phyloP scores from a whole-genome alignment of 495 filamentous ascomycete species.

The Aspergillus diversus region DNA sequence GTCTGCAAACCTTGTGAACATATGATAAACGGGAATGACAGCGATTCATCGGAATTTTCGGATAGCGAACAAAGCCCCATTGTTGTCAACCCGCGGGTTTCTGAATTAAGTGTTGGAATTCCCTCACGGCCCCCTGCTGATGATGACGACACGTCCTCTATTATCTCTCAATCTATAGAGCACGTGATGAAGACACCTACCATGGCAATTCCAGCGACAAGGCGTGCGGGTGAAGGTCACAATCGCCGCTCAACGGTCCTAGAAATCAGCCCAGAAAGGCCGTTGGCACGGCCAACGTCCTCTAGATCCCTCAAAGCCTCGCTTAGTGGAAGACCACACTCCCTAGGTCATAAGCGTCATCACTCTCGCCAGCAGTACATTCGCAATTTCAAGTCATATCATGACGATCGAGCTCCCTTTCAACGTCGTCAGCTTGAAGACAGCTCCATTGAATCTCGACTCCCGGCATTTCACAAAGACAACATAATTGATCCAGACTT shows the following conservation, averaged over 20 bases:
- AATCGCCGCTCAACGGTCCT: conserved; percentile 87
- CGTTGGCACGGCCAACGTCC: conserved; percentile 81
- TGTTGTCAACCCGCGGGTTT: conserved; percentile 40
- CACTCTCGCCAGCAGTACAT: conserved; percentile 82
- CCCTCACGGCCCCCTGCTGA: conserved; percentile 34
- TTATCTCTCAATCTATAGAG: conserved; percentile 51
- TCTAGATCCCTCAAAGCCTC: conserved; percentile 89
- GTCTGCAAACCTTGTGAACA: conserved; percentile 94
- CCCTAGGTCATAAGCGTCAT: conserved; percentile 80
- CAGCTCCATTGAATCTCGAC: conserved; percentile 60
- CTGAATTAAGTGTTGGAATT: conserved; percentile 38
- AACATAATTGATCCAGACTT: conserved; percentile 98
- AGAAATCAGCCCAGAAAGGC: conserved; percentile 78
- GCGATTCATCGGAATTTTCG: conserved; percentile 88
- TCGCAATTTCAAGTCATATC: conserved; percentile 61
- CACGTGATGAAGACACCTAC: conserved; percentile 55
- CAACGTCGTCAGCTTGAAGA: conserved; percentile 73
- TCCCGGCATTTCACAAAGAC: conserved; percentile 94
- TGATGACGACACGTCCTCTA: conserved; percentile 50
- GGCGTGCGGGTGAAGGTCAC: conserved; percentile 77
- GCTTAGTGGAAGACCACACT: conserved; percentile 61
- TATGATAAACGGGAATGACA: conserved; percentile 88
- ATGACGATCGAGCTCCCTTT: conserved; percentile 85
- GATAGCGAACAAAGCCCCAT: conserved; percentile 66
- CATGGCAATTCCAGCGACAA: conserved; percentile 88